Conservation (phyloP, 192 early-diverging fungal genomes). For the Gamsiella multidivaricata region DNA sequence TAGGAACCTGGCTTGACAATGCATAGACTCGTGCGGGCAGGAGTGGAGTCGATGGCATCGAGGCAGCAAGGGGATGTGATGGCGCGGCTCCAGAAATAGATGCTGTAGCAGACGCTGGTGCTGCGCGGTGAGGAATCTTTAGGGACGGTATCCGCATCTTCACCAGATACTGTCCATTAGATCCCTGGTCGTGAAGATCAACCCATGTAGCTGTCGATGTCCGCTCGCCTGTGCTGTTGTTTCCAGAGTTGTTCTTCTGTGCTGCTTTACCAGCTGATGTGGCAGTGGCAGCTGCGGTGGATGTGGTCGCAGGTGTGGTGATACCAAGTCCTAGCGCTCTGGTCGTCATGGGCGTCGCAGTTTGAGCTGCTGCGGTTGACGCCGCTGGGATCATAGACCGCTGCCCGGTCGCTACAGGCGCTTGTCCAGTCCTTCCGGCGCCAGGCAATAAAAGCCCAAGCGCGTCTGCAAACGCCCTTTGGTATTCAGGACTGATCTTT, state of each 20-base stretch:
- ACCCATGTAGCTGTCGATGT: slow-evolving; percentile 11
- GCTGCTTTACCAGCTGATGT: neutral
- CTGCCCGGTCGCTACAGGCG: neutral
- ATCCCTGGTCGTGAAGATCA: slow-evolving; percentile 31
- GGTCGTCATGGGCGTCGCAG: neutral
- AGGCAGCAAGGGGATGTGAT: slow-evolving; percentile 2
- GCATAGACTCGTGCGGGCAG: neutral
- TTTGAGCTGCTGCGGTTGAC: neutral
- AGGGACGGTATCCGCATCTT: slow-evolving; percentile 23
- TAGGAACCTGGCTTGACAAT: slow-evolving; percentile 29
- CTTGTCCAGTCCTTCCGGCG: slow-evolving; percentile 4
- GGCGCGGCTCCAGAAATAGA: neutral
- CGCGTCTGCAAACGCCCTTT: slow-evolving; percentile 28
- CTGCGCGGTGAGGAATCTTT: neutral
- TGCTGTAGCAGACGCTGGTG: neutral
- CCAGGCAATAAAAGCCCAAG: slow-evolving; percentile 23
- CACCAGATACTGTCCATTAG: slow-evolving; percentile 26
- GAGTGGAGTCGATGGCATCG: slow-evolving; percentile 22
- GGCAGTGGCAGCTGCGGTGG: neutral
- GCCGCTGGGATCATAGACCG: slow-evolving; percentile 6
- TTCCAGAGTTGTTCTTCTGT: neutral
- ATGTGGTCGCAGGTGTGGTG: slow-evolving; percentile 12
- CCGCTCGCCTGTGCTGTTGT: neutral
- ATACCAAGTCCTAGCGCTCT: slow-evolving; percentile 23
- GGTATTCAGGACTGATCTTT: slow-evolving; percentile 24